A percentile compares a stretch with the other conserved stretches of the same genome.
phyloP scores from a whole-genome alignment of 768 basidiomycete genomes.

The Pleurotus ostreatus region DNA sequence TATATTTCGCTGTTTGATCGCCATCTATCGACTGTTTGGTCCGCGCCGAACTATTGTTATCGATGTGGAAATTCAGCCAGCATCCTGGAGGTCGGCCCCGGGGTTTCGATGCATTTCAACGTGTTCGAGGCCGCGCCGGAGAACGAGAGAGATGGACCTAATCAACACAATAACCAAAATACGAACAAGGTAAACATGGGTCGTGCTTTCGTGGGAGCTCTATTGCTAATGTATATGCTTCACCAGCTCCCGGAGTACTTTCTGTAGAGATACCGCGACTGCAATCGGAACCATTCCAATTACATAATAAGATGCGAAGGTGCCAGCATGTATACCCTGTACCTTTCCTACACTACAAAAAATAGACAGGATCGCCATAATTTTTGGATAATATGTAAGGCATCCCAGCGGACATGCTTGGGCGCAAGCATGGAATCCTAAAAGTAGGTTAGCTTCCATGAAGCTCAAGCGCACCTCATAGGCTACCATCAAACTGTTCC shows the following conservation, averaged over 20 bases:
- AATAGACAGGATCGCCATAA: too few relatives aligned
- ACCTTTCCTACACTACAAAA: neutral
- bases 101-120: conserved; percentile 87
- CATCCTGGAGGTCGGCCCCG: conserved; percentile 93
- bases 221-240: neutral
- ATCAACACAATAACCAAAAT: conserved; percentile 70
- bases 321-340: neutral
- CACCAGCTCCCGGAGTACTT: conserved; percentile 80
- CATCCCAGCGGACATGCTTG: too few relatives aligned
- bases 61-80: conserved; percentile 97
- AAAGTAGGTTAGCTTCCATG: conserved; percentile 1
- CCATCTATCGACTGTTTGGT: conserved; percentile 96
- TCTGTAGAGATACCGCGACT: conserved; percentile 29
- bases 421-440: too few relatives aligned
- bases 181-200: conserved; percentile 58
- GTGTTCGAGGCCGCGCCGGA: conserved; percentile 99
- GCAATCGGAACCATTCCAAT: neutral
- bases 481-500: conserved; percentile 5
- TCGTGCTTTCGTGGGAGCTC: conserved; percentile 10
- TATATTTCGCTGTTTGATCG: conserved; percentile 97
- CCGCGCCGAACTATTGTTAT: conserved; percentile 98
- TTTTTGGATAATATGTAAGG: too few relatives aligned
- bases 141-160: conserved; percentile 90
- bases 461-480: neutral
- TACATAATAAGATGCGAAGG: neutral